Evolutionary conservation across 805 yeast genomes (phyloP), one percentile per base, ranked within the genome.

Genomic region (Priceomyces melissophilus): DNA sequence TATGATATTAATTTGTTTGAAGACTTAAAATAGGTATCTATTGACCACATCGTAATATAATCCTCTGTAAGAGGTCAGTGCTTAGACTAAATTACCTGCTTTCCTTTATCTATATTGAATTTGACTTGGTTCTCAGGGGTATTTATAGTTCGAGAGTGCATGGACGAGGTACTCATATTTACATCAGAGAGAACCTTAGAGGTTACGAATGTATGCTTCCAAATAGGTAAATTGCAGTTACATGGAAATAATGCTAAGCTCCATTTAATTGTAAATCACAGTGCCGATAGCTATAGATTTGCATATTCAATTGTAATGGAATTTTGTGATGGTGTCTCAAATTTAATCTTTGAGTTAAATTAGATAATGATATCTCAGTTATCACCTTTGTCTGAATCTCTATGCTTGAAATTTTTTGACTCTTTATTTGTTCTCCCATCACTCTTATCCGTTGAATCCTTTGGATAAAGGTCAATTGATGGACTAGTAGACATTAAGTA

Each of bases 401-500:
- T 12, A 14, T 14, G 4, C 7, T 12, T 14, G 32, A 14, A 8
- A 29, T n/a, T 35, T 27, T 38, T 12, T 27, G 17, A 10, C 11
- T 25, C 28, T 31, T 35, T 32, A 29, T 33, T 37, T 33, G 32
- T 40, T 25, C 40, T 38, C 8, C 41, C 38, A 15, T 43, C 46
- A 16, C 26, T 10, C 26, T 17, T 8, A 17, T 17, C 25, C 8
- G 14, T 17, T 32, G 25, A 20, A 20, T 20, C 25, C 8, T 20
- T 20, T 20, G 25, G 25, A 20, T 20, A 20, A 15, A 50, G 49
- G 3, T 47, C 44, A 6, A 48, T 11, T 23, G 32, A 31, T 3
- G 56, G 55, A 17, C 46, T 30, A 29, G 43, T 45, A 15, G 55
- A 48, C 6, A 56, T 33, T 9, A 53, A 39, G 38, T 54, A 63